Percentiles rank a stretch among this genome's conserved stretches.
Conservation (phyloP, 2,329 filamentous ascomycete genomes). For the Niveomyces coronatus region DNA sequence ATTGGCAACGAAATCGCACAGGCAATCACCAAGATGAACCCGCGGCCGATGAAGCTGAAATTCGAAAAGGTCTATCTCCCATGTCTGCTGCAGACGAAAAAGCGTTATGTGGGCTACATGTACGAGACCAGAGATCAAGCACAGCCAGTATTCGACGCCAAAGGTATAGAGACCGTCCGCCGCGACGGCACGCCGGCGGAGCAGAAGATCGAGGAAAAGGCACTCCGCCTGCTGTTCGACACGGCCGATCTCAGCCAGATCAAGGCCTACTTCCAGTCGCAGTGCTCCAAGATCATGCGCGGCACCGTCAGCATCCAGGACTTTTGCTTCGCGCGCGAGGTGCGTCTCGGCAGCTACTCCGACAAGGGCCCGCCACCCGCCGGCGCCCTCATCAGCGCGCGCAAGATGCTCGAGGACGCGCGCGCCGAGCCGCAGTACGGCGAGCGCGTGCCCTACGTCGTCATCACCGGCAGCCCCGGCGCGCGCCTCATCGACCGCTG, state of each 20-base stretch:
- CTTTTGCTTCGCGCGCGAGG: constrained; percentile 91
- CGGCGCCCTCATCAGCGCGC: constrained; percentile 79
- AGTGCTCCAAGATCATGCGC: constrained; percentile 87
- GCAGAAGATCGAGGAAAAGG: constrained; percentile 93
- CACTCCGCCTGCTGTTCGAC: constrained; percentile 78
- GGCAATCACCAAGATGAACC: constrained; percentile 80
- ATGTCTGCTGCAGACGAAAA: constrained; percentile 88
- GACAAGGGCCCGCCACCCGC: constrained; percentile 72
- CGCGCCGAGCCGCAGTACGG: constrained; percentile 88
- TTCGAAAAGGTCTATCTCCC: constrained; percentile 98
- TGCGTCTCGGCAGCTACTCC: constrained; percentile 75
- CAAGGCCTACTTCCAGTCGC: constrained; percentile 79
- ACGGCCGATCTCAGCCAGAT: constrained; percentile 82
- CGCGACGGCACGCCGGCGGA: constrained; percentile 90
- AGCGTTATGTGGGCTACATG: constrained; percentile 96
- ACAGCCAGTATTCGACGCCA: constrained; percentile 88
- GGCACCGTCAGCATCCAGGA: constrained; percentile 85
- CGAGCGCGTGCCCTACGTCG: constrained; percentile 89
- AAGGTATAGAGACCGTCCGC: constrained; percentile 95
- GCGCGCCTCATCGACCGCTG: constrained; percentile 81
- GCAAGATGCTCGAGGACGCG: constrained; percentile 76
- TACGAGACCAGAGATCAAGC: constrained; percentile 70
- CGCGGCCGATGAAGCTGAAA: constrained; percentile 85
- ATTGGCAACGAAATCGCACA: constrained; percentile 89
- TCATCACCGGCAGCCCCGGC: constrained; percentile 78